phyloP scores from a whole-genome alignment of 2,329 filamentous ascomycete species.

The Grosmannia serpens region DNA sequence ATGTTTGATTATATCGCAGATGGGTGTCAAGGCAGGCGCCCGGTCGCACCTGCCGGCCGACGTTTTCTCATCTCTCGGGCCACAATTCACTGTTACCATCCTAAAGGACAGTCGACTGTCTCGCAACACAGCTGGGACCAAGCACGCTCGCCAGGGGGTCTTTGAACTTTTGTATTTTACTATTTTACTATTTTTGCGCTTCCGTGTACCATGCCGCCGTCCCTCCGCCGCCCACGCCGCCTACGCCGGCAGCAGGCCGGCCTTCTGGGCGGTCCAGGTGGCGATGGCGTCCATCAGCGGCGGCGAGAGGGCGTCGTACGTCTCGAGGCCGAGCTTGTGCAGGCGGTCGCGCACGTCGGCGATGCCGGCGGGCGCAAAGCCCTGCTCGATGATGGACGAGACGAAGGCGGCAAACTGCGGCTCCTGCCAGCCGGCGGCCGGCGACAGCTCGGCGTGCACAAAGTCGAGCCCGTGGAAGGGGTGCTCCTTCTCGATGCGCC shows the following conservation, averaged over 20 bases:
- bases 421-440: conserved; percentile 56
- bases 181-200: neutral
- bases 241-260: conserved; percentile 17
- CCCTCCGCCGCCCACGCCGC: neutral
- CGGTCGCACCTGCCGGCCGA: too few species aligned
- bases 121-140: too few species aligned
- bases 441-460: conserved; percentile 51
- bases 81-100: too few species aligned
- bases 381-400: conserved; percentile 57
- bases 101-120: too few species aligned
- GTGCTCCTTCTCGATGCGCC: conserved; percentile 53
- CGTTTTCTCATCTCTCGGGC: too few species aligned
- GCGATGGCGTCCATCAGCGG: conserved; percentile 51
- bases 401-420: conserved; percentile 61
- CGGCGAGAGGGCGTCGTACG: conserved; percentile 52
- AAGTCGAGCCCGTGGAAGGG: conserved; percentile 60
- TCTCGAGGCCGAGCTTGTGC: conserved; percentile 41
- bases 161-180: neutral
- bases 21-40: too few species aligned
- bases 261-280: conserved; percentile 41
- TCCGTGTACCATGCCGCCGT: neutral
- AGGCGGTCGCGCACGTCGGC: conserved; percentile 42
- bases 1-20: too few species aligned
- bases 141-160: too few species aligned
- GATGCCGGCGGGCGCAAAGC: conserved; percentile 44